Evolutionary conservation across 495 filamentous ascomycete genomes (phyloP).

Genomic region (Penicillium canariense): DNA sequence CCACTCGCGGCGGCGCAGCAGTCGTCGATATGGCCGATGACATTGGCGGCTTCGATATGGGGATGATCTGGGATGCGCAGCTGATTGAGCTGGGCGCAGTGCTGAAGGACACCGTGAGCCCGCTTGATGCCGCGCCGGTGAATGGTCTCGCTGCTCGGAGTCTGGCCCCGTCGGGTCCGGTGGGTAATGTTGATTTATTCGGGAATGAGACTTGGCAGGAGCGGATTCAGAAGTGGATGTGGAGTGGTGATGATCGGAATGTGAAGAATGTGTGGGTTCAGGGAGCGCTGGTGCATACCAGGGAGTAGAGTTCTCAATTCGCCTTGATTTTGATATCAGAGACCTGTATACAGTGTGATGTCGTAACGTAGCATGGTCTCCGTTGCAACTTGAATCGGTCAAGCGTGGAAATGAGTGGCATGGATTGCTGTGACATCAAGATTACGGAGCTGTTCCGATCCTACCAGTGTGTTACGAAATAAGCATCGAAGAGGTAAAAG

Average conservation of each 20-base stretch:
- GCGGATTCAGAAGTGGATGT: slow-evolving; percentile 83
- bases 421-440: no score
- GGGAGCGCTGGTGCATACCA: slow-evolving; percentile 60
- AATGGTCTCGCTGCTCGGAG: slow-evolving; percentile 1
- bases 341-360: no score
- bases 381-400: no score
- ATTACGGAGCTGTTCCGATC: no score
- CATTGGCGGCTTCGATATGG: slow-evolving; percentile 75
- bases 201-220: slow-evolving; percentile 80
- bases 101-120: slow-evolving; percentile 1
- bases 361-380: no score
- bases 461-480: no score
- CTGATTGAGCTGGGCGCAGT: slow-evolving; percentile 58
- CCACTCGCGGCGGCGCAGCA: slow-evolving; percentile 76
- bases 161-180: slow-evolving; percentile 7
- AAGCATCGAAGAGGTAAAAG: no score
- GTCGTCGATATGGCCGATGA: slow-evolving; percentile 67
- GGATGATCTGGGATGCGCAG: slow-evolving; percentile 87
- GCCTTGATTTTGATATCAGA: no score
- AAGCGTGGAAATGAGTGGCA: no score
- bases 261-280: slow-evolving; percentile 75
- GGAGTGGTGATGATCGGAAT: slow-evolving; percentile 84
- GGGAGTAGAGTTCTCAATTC: no score
- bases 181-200: slow-evolving; percentile 66
- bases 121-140: slow-evolving; percentile 2